A percentile compares a stretch with the other conserved stretches of the same genome.
phyloP scores from a whole-genome alignment of 495 filamentous ascomycete genomes.

The Daldinia loculata region DNA sequence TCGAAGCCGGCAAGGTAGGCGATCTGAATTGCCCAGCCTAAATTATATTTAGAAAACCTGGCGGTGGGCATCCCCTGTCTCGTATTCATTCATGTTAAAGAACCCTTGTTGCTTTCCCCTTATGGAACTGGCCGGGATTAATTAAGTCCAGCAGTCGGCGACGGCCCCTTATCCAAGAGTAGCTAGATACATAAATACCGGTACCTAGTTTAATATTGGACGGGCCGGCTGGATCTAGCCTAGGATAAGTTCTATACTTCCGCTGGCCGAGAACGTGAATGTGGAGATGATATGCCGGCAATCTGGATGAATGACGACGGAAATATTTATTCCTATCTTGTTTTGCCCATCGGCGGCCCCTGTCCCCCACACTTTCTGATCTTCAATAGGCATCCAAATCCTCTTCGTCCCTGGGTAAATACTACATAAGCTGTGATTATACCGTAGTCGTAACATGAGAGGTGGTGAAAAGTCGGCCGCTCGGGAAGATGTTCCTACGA shows the following conservation, averaged over 20 bases:
- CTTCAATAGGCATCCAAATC: conserved; percentile 1
- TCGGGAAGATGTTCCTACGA: conserved; percentile 42
- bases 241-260: conserved; percentile 6
- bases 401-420: conserved; percentile 10
- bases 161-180: not conserved
- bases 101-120: not conserved
- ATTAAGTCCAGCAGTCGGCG: not conserved
- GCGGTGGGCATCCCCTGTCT: not conserved
- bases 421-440: conserved; percentile 12
- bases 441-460: conserved; percentile 19
- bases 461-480: conserved; percentile 39
- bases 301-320: conserved; percentile 40
- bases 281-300: conserved; percentile 38
- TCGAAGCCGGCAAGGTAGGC: not conserved
- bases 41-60: conserved; percentile 5
- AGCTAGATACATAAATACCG: not conserved
- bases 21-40: not conserved
- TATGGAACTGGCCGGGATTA: not conserved
- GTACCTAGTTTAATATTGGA: conserved; percentile 2
- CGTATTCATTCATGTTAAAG: not conserved
- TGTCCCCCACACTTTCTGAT: conserved; percentile 18
- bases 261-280: conserved; percentile 11
- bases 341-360: conserved; percentile 13
- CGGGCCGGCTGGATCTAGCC: conserved; percentile 20
- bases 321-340: conserved; percentile 22